Evolutionary conservation across 768 basidiomycete species (phyloP), one percentile per base, ranked within the genome.

Genomic region (Tubosaeta brunneosetosa): DNA sequence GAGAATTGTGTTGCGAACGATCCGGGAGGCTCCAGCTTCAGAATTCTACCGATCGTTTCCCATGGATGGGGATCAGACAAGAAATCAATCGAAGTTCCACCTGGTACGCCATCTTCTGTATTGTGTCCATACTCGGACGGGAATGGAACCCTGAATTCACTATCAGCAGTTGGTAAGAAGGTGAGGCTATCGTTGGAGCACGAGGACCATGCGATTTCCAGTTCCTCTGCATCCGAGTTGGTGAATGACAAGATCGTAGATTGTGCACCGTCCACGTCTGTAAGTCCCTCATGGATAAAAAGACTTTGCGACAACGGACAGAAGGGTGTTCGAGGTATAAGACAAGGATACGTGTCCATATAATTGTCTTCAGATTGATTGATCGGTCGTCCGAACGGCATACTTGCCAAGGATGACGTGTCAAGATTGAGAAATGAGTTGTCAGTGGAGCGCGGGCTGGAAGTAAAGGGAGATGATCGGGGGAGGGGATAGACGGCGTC

Each of bases 31-130:
- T 52, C 3, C 38, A 68, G 56, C n/a, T 57, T 48, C 19, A 68
- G 44, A 3, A 70, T 65, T 26, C 27, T 63, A 26, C 59, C 61
- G n/a, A 68, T 70, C 19, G 66, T 63, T 43, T 60, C 58, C 67
- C 67, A 68, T 13, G 67, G 67, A 44, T 65, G 56, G 5, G 67
- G 66, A 49, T 68, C 67, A n/a, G 61, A 57, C 26, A 68, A 52
- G 52, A 70, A 59, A 51, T 68, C 55, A 16, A 70, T 45, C 19
- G 56, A 55, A 38, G 56, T 33, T 17, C 42, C 22, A 12, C 25
- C n/a, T 37, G 33, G 38, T n/a, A 27, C 6, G 17, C 32, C 34
- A 17, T 53, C 49, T 31, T 37, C 32, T 16, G 25, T 8, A 40
- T 42, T 31, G 4, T 12, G 11, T 43, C 34, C 48, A 41, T 42